These are phyloP conservation scores for Entomortierella chlamydospora DNA, from an alignment of 192 early-diverging fungal species.

Conservation along the genomic window DNA sequence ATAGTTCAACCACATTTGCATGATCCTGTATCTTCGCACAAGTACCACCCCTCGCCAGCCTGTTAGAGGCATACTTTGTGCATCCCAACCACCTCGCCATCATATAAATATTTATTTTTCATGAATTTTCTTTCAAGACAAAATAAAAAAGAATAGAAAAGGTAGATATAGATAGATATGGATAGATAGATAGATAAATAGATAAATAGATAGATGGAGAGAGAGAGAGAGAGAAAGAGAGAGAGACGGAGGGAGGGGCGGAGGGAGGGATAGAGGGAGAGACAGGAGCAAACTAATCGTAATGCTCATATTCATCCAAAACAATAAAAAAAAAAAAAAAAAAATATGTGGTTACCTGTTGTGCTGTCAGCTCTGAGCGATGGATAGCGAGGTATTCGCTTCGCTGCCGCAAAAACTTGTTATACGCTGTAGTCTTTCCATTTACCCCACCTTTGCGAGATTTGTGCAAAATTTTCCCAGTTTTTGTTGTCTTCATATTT, in stretches of 20 bases:
- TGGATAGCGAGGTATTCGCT: constrained; percentile 15
- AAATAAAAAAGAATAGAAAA: constrained; percentile 1
- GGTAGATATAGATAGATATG: neutral
- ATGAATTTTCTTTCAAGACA: neutral
- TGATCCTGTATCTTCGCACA: too few species aligned
- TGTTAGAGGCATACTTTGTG: too few species aligned
- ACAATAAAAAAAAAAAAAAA: neutral
- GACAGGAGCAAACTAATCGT: too few species aligned
- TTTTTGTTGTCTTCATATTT: constrained; percentile 44
- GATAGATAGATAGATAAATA: too few species aligned
- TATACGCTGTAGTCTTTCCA: constrained; percentile 25
- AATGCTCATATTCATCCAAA: neutral
- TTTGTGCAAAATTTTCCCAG: constrained; percentile 37
- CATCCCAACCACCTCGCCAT: too few species aligned
- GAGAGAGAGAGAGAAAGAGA: too few species aligned
- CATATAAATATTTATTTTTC: too few species aligned
- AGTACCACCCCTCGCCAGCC: too few species aligned
- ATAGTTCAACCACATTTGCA: too few species aligned
- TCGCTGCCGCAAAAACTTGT: constrained; percentile 37
- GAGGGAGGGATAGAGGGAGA: neutral
- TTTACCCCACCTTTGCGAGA: constrained; percentile 12
- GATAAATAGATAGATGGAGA: too few species aligned
- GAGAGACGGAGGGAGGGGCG: too few species aligned
- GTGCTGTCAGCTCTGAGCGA: constrained; percentile 19
- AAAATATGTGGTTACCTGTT: constrained; percentile 20